Evolutionary conservation across 2,329 filamentous ascomycete species (phyloP).

Genomic region (Pseudovirgaria hyperparasitica): DNA sequence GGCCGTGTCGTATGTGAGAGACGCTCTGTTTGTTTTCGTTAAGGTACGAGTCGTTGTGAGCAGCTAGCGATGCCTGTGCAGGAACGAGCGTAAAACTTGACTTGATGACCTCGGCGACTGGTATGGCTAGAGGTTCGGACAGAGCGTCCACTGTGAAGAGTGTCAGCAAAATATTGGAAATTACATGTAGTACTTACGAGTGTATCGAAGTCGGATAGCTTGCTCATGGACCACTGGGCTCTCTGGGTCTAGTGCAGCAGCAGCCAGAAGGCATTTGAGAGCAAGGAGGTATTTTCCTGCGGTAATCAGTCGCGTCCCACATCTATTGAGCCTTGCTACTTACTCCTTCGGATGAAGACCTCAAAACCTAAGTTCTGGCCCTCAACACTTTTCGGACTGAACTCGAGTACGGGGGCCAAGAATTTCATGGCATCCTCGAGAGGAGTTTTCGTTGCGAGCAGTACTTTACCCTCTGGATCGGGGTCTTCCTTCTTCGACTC

Average conservation of each 20-base stretch:
- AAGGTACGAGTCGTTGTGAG: conserved; percentile 55
- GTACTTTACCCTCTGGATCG: conserved; percentile 70
- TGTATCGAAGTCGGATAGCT: conserved; percentile 53
- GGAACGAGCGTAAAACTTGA: conserved; percentile 51
- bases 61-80: conserved; percentile 42
- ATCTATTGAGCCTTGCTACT: conserved; percentile 22
- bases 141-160: conserved; percentile 25
- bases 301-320: conserved; percentile 8
- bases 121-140: conserved; percentile 46
- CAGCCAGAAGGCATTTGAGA: conserved; percentile 69
- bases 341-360: conserved; percentile 74
- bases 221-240: conserved; percentile 68
- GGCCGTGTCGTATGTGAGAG: conserved; percentile 49
- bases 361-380: conserved; percentile 82
- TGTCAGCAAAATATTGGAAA: conserved; percentile 22
- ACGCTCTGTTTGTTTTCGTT: conserved; percentile 49
- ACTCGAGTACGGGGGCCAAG: conserved; percentile 66
- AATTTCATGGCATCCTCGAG: conserved; percentile 82
- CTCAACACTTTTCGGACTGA: conserved; percentile 67
- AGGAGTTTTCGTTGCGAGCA: conserved; percentile 71
- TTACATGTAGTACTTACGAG: conserved; percentile 22
- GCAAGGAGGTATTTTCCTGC: conserved; percentile 79
- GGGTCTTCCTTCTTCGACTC: conserved; percentile 76
- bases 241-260: conserved; percentile 53
- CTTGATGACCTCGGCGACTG: conserved; percentile 58